phyloP scores from a whole-genome alignment of 306 rosid species.

The Trifolium repens region DNA sequence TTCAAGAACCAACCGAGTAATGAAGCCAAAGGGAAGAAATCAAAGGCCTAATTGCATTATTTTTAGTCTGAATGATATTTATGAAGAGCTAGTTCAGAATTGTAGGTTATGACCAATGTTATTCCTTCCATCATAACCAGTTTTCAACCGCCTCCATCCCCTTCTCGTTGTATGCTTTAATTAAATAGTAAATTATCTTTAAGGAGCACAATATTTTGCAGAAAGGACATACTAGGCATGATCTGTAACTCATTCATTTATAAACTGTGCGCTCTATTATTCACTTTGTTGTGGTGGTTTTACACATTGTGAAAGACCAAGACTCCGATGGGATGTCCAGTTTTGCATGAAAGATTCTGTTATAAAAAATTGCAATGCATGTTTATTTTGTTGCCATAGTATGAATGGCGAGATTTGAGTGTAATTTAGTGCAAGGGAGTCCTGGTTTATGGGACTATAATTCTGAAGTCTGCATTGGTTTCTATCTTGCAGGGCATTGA shows the following conservation, averaged over 20 bases:
- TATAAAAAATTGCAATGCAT: neutral
- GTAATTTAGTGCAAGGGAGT: conserved; percentile 24
- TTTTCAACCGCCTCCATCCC: neutral
- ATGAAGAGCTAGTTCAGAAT: conserved; percentile 42
- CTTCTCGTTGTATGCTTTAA: conserved; percentile 11
- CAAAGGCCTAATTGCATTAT: conserved; percentile 75
- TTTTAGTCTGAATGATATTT: conserved; percentile 46
- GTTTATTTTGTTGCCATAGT: neutral
- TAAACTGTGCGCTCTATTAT: neutral
- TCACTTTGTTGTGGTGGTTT: too few species aligned
- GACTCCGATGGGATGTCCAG: neutral
- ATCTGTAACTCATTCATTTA: conserved; percentile 34
- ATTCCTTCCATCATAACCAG: conserved; percentile 23
- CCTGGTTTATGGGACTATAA: conserved; percentile 35
- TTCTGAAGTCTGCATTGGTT: conserved; percentile 53
- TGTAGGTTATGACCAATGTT: conserved; percentile 33
- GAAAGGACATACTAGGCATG: conserved; percentile 4
- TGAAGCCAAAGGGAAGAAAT: conserved; percentile 99
- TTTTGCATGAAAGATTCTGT: conserved; percentile 20
- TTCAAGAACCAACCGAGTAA: conserved; percentile 65
- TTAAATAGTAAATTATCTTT: conserved; percentile 31
- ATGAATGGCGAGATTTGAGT: neutral
- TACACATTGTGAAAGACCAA: conserved; percentile 7
- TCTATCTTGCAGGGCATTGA: conserved; percentile 73
- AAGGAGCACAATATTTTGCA: conserved; percentile 16